These are phyloP conservation scores for Solanum virginianum DNA, from an alignment of 257 asterid species.

Conservation along the genomic window DNA sequence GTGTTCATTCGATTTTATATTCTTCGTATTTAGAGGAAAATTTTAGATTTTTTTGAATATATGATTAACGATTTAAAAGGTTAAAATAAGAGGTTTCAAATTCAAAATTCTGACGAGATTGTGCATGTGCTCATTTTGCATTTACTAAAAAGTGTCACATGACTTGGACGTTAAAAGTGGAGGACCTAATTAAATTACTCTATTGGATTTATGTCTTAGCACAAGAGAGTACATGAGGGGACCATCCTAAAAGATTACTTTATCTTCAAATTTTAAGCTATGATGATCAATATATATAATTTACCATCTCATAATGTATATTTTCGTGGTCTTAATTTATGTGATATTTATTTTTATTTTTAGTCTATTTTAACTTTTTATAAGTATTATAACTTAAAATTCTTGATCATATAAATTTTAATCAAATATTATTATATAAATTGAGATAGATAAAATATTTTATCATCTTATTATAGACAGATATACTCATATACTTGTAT, in stretches of 20 bases:
- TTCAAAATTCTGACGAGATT: not conserved
- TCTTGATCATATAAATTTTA: not conserved
- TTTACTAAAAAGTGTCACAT: slow-evolving; percentile 15
- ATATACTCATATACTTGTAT: not conserved
- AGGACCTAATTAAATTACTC: not conserved
- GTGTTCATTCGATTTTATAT: not conserved
- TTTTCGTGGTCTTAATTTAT: fast-evolving
- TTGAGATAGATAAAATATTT: not conserved
- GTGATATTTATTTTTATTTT: not conserved
- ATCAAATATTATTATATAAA: not conserved
- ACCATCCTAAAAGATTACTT: not conserved
- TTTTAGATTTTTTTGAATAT: not conserved
- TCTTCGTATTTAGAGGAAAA: not conserved
- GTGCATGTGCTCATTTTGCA: slow-evolving; percentile 2
- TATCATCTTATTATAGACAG: not conserved
- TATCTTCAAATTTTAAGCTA: not conserved
- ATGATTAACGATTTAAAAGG: not conserved
- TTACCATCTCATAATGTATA: not conserved
- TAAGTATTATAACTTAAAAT: no score
- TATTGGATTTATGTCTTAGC: not conserved
- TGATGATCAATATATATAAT: not conserved
- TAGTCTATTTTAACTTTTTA: not conserved
- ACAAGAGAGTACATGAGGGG: not conserved
- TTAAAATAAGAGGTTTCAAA: not conserved
- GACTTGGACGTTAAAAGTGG: slow-evolving; percentile 22